Percentiles rank a stretch among this genome's conserved stretches.
Conservation (phyloP, 2,329 filamentous ascomycete species). For the Trichoderma lentiforme region DNA sequence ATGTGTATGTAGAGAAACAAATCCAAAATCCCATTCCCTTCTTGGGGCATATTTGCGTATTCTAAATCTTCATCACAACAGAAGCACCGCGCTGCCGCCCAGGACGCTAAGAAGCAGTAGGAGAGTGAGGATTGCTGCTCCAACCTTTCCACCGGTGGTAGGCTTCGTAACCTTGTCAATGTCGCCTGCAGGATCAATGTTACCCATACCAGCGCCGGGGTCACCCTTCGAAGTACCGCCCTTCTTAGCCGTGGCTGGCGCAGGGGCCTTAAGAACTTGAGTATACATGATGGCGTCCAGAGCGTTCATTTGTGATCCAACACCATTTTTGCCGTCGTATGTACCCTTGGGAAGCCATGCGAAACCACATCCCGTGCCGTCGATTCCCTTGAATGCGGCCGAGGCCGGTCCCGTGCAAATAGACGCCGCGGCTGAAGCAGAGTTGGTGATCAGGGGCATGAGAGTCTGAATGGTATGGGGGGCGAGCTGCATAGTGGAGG, state of each 20-base stretch:
- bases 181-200: constrained; percentile 29
- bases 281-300: constrained; percentile 61
- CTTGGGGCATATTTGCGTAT: not conserved
- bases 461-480: constrained; percentile 50
- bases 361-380: constrained; percentile 65
- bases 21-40: not conserved
- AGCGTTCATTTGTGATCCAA: constrained; percentile 69
- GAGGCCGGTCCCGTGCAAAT: constrained; percentile 49
- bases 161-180: constrained; percentile 35
- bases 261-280: constrained; percentile 43
- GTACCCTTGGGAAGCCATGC: constrained; percentile 52
- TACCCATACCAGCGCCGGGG: constrained; percentile 41
- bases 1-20: constrained; percentile 7
- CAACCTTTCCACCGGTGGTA: constrained; percentile 50
- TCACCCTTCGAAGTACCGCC: constrained; percentile 60
- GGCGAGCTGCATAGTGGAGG: constrained; percentile 52
- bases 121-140: constrained; percentile 54
- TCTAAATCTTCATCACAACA: constrained; percentile 31
- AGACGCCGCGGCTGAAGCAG: constrained; percentile 50
- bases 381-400: constrained; percentile 46
- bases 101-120: constrained; percentile 47
- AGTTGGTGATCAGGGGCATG: constrained; percentile 48
- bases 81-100: constrained; percentile 48
- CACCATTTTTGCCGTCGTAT: constrained; percentile 60
- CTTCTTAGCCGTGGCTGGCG: constrained; percentile 49